Base-by-base conservation (phyloP, 2,329 filamentous ascomycete species). In the Acephala macrosclerotiorum region DNA sequence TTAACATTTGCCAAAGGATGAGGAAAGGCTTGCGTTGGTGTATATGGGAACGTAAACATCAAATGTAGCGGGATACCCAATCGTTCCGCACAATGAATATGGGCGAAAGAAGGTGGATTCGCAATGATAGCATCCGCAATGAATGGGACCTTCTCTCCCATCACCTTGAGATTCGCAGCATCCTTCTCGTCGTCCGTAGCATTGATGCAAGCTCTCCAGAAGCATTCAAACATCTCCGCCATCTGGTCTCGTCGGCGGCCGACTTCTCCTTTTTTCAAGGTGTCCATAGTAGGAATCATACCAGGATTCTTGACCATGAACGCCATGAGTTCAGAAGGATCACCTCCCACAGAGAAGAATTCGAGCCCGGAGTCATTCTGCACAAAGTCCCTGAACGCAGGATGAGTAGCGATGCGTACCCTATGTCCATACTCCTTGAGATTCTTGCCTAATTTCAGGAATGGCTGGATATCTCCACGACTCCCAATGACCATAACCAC, bases 31-130 rank as follows among this genome's bases (percentile, higher is more conserved):
- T 89, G 85, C 0, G 92, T 94, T 0, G 91, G 91, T 0, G 88
- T 91, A 73, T 92, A 94, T 0, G 92, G 92, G 64, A 94, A 91
- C 66, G 94, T 97, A 76, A 97, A 97, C 90, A 97, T 96, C 68
- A 97, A 80, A 75, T 94, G 91, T 2, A 95, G 77, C 0, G 92
- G 92, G 22, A 94, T 87, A 0, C 91, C 91, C 26, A 96, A 77
- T 29, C 90, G 88, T 77, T 96, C 91, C 0, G 92, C 92, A 68
- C 91, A 93, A 77, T 94, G 91, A 0, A 94, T 82, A 73, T 94
- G 91, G 0, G 90, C 91, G 76, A 94, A 93, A 68, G 86, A 90
- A 0, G 91, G 91, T 0, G 92, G 92, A 69, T 96, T 96, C 0
- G 92, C 91, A 66, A 96, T 95, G 71, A 96, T 95, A n/a, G 88